These are phyloP conservation scores for Zalaria obscura DNA, from an alignment of 2,329 filamentous ascomycete species.

Conservation along the genomic window DNA sequence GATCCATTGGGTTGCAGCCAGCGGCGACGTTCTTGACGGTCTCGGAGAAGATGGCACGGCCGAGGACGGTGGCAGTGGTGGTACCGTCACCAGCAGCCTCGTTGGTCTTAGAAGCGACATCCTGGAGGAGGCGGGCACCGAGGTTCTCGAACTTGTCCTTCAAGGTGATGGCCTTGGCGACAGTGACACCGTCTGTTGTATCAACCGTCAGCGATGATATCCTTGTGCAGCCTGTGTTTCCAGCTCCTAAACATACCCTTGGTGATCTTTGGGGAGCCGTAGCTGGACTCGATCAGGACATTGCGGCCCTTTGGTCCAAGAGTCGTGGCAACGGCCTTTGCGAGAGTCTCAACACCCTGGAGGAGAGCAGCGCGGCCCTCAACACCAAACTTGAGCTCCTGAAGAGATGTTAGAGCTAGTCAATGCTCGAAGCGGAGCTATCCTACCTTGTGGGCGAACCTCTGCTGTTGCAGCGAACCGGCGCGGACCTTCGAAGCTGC, in stretches of 20 bases:
- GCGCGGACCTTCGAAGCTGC: slow-evolving; percentile 41
- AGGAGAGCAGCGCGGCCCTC: slow-evolving; percentile 82
- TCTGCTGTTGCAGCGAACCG: slow-evolving; percentile 65
- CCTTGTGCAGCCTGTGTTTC: neutral
- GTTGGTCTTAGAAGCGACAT: slow-evolving; percentile 98
- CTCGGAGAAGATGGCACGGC: slow-evolving; percentile 97
- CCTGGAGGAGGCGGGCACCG: slow-evolving; percentile 87
- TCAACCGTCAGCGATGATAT: slow-evolving; percentile 6
- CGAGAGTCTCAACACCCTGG: slow-evolving; percentile 89
- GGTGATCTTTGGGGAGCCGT: slow-evolving; percentile 98
- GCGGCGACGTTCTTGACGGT: slow-evolving; percentile 99
- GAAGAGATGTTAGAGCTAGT: slow-evolving; percentile 13
- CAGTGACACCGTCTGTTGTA: slow-evolving; percentile 35
- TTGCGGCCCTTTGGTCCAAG: slow-evolving; percentile 97
- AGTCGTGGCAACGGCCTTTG: slow-evolving; percentile 89
- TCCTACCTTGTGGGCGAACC: slow-evolving; percentile 92
- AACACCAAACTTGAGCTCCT: slow-evolving; percentile 98
- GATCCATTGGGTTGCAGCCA: slow-evolving; percentile 99
- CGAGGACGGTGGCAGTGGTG: slow-evolving; percentile 92
- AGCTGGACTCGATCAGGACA: slow-evolving; percentile 95
- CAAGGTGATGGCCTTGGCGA: slow-evolving; percentile 66
- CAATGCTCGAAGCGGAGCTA: neutral
- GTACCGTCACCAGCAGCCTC: slow-evolving; percentile 97
- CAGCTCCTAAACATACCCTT: slow-evolving; percentile 54
- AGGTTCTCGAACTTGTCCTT: slow-evolving; percentile 99